Conservation (phyloP, 768 basidiomycete species). For the Tricholoma furcatifolium region DNA sequence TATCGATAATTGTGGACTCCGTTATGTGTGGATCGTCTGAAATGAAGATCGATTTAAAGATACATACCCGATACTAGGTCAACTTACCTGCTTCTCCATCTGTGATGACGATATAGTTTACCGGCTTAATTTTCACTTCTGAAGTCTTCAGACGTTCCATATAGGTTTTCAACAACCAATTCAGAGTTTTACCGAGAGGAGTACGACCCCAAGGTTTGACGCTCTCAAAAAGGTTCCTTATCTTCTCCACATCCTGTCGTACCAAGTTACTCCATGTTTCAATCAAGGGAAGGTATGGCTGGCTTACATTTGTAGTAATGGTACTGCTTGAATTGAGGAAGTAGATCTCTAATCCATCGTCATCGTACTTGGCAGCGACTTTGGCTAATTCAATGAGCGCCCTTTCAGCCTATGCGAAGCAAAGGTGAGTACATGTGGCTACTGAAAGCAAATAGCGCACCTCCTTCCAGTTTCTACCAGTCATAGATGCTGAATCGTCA, state of each 20-base stretch:
- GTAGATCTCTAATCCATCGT: conserved; percentile 53
- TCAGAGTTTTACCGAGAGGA: neutral
- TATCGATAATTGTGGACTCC: conserved; percentile 36
- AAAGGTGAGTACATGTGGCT: neutral
- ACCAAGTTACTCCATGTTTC: neutral
- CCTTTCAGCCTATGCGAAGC: conserved; percentile 30
- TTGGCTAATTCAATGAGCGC: conserved; percentile 44
- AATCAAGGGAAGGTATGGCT: neutral
- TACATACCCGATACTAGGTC: neutral
- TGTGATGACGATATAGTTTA: conserved; percentile 1
- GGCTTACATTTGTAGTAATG: neutral
- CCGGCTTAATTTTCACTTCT: neutral
- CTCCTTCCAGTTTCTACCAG: conserved; percentile 42
- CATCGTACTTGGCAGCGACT: conserved; percentile 43
- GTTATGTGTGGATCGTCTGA: conserved; percentile 36
- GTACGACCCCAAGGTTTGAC: neutral
- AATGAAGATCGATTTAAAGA: neutral
- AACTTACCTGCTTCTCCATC: neutral
- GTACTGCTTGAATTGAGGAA: conserved; percentile 44
- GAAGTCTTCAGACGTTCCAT: neutral
- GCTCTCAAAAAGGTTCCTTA: neutral
- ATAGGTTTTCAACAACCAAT: neutral
- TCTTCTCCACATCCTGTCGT: neutral
- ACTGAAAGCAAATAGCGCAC: conserved; percentile 22
- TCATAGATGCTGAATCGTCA: conserved; percentile 58